Evolutionary conservation across 2,329 filamentous ascomycete species (phyloP).

Genomic region (Ilyonectria robusta): DNA sequence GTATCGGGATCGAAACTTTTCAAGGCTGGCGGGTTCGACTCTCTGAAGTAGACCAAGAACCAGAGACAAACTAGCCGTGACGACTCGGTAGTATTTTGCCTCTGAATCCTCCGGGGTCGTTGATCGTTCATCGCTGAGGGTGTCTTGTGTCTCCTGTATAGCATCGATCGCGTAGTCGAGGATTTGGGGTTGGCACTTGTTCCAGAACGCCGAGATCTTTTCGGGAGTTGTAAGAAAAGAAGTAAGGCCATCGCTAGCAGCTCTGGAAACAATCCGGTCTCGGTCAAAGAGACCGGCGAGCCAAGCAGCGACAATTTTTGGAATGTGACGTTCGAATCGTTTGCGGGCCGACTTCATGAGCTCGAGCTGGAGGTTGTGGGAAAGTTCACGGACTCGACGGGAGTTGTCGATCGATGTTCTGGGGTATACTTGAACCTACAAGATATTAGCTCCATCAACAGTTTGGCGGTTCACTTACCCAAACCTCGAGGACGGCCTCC

Average conservation of each 20-base stretch:
- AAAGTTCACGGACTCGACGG: conserved; percentile 87
- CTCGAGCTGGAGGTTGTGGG: conserved; percentile 80
- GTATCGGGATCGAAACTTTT: conserved; percentile 74
- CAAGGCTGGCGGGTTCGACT: conserved; percentile 66
- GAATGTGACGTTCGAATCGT: conserved; percentile 85
- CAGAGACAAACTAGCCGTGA: conserved; percentile 68
- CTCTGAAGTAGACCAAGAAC: conserved; percentile 67
- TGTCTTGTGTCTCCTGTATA: conserved; percentile 83
- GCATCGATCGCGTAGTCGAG: conserved; percentile 87
- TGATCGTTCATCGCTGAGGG: conserved; percentile 89
- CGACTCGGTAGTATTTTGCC: conserved; percentile 86
- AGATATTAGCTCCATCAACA: not conserved
- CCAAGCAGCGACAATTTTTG: conserved; percentile 89
- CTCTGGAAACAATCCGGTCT: conserved; percentile 81
- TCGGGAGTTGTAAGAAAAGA: conserved; percentile 84
- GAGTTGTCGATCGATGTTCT: conserved; percentile 91
- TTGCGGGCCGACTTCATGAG: conserved; percentile 78
- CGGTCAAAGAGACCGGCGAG: conserved; percentile 89
- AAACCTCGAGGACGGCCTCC: conserved; percentile 87
- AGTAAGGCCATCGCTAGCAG: conserved; percentile 83
- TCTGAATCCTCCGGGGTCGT: conserved; percentile 88
- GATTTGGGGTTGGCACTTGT: conserved; percentile 84
- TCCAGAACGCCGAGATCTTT: conserved; percentile 84
- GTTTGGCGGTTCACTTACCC: conserved; percentile 70
- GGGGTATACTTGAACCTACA: conserved; percentile 86